These are phyloP conservation scores for Pleurotus salmoneostramineus DNA, from an alignment of 768 basidiomycete species.

Conservation along the genomic window DNA sequence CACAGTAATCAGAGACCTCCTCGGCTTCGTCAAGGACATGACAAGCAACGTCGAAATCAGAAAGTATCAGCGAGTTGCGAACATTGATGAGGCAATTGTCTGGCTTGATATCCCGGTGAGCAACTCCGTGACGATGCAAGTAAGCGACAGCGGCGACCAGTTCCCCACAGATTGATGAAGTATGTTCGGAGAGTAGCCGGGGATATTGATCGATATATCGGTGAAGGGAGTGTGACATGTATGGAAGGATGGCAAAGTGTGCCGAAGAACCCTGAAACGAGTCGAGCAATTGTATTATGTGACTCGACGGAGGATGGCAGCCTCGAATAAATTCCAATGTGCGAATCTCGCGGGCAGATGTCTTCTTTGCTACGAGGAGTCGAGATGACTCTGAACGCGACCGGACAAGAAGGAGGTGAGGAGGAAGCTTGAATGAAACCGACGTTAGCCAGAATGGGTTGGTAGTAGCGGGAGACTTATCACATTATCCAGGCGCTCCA, in stretches of 20 bases:
- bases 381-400: too few species aligned
- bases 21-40: constrained; percentile 7
- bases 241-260: neutral
- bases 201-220: neutral
- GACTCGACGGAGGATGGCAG: too few species aligned
- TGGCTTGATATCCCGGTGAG: constrained; percentile 82
- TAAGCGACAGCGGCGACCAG: constrained; percentile 30
- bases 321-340: too few species aligned
- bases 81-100: constrained; percentile 73
- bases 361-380: too few species aligned
- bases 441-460: too few species aligned
- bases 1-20: neutral
- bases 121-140: constrained; percentile 73
- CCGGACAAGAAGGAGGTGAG: too few species aligned
- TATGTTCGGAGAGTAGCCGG: neutral
- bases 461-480: too few species aligned
- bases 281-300: too few species aligned
- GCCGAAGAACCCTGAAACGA: too few species aligned
- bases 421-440: too few species aligned
- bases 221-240: neutral
- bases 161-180: neutral
- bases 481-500: too few species aligned
- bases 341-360: too few species aligned
- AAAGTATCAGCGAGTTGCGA: constrained; percentile 71
- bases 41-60: constrained; percentile 7